Evolutionary conservation across 2,329 filamentous ascomycete genomes (phyloP), one percentile per base, ranked within the genome.

Genomic region (Aureobasidium sp.): DNA sequence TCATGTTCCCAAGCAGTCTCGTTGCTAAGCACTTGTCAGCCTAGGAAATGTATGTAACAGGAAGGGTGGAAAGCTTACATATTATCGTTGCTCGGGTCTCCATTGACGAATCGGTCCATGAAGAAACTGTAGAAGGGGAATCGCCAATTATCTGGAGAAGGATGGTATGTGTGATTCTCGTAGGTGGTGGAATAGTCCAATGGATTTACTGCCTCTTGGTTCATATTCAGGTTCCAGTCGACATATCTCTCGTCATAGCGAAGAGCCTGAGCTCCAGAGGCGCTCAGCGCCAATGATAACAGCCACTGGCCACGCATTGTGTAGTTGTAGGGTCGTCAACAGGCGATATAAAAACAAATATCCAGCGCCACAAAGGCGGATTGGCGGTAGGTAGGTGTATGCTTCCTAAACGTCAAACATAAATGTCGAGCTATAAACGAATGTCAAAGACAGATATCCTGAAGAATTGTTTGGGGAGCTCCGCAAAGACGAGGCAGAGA

Each of bases 91-190:
- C 76, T 77, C 8, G 85, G 84, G 66, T 87, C 81, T 25, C 85
- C 85, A 66, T 87, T 86, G 45, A 85, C 83, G 67, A 82, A 87
- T 63, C 83, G 76, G 69, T 87, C 85, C 11, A 86, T 72, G 68
- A 86, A 86, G 49, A 87, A 73, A 9, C 83, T 85, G 69, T 88
- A 88, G 68, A 86, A 83, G 0, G 85, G 85, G 64, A 87, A 80
- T 30, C 85, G 78, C 85, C 85, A 88, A 66, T 83, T 87, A 0
- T 74, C 69, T 1, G 85, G 85, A 25, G 84, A 86, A 0, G 76
- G 72, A 21, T 73, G 69, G 65, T 82, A 86, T 5, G 68, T 72
- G 68, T 84, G 81, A 64, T 78, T 73, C n/a, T 72, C 73, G 80
- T 82, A 81, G 74, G 78, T 72, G 63, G 83, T 80, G 69, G 74